Base-by-base conservation (phyloP, 495 filamentous ascomycete genomes). In the Penicillium ucsense region DNA sequence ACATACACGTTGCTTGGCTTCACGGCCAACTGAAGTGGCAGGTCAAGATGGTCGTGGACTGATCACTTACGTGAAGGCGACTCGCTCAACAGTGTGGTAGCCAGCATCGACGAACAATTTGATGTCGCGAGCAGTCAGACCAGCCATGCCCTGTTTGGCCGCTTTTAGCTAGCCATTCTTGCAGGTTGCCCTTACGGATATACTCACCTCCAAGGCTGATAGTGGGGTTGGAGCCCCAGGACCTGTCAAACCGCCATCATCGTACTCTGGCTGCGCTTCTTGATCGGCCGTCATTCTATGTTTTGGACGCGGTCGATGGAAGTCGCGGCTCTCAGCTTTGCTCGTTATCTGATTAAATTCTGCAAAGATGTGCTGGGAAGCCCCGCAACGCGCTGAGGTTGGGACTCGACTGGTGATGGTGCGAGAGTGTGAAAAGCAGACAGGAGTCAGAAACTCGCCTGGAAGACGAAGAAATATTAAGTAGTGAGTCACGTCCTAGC, bases 211-310 rank as follows among this genome's bases (percentile, higher is more conserved):
- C n/a, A 98, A 72, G 11, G 84, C 82, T 38, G 72, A 67, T 32
- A 98, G 78, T n/a, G 92, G 92, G 41, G 89, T 97, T 8, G 92
- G 92, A 12, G 94, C 92, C 54, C 92, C 92, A 50, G 94, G 92
- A 30, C 88, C 89, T 37, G 83, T 82, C 46, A 78, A 67, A 27
- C 72, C 71, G 54, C 68, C 76, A 52, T 87, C 84, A 42, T 84
- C 84, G 46, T 68, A 67, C 38, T 83, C 77, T 30, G 67, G 71
- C 53, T 84, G 79, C 31, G 74, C 65, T n/a, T 68, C 75, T 56
- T 76, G 77, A 49, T 79, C 80, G 27, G 70, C 62, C 39, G 74
- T 76, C 80, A 85, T 85, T 12, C 20, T 20, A 1, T 20, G 20
- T 20, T 20, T 20, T 20, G 20, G 20, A 20, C 20, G 20, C 20